Evolutionary conservation across 306 rosid genomes (phyloP).

Genomic region (Castanea sativa): DNA sequence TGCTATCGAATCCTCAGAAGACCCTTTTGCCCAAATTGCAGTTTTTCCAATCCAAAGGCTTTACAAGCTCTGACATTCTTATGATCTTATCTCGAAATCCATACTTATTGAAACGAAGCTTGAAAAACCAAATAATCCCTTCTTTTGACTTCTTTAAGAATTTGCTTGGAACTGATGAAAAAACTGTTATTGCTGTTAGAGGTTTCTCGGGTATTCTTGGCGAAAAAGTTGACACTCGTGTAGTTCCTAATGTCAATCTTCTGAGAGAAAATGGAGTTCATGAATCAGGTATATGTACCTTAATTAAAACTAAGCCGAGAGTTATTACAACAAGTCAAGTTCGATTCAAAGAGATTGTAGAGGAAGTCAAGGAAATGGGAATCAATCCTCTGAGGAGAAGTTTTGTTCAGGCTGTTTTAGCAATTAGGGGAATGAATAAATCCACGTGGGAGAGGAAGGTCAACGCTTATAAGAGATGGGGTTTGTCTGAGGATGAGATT

Average conservation of each 20-base stretch:
- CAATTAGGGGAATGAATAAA: slow-evolving; percentile 17
- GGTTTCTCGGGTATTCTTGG: not conserved
- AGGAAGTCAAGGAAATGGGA: slow-evolving; percentile 39
- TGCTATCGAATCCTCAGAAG: not conserved
- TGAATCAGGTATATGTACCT: not conserved
- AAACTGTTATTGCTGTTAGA: not conserved
- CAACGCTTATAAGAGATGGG: slow-evolving; percentile 45
- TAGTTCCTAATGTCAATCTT: not conserved
- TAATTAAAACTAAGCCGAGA: not conserved
- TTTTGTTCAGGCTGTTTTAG: slow-evolving; percentile 29
- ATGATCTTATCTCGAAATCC: not conserved
- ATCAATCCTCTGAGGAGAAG: slow-evolving; percentile 15
- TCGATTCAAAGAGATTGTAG: not conserved
- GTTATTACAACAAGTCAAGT: not conserved
- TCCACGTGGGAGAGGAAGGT: slow-evolving; percentile 41
- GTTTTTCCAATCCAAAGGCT: slow-evolving; percentile 16
- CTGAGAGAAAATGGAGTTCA: slow-evolving; percentile 17
- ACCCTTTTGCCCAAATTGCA: slow-evolving; percentile 12
- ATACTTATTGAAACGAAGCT: not conserved
- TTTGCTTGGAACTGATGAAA: not conserved
- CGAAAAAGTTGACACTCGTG: not conserved
- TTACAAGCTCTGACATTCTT: not conserved
- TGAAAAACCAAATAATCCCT: slow-evolving; percentile 10
- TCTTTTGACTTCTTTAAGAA: not conserved
- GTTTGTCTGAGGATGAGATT: slow-evolving; percentile 42